Base-by-base conservation (phyloP, 1,139 yeast species). In the Geotrichum phurueaensis region DNA sequence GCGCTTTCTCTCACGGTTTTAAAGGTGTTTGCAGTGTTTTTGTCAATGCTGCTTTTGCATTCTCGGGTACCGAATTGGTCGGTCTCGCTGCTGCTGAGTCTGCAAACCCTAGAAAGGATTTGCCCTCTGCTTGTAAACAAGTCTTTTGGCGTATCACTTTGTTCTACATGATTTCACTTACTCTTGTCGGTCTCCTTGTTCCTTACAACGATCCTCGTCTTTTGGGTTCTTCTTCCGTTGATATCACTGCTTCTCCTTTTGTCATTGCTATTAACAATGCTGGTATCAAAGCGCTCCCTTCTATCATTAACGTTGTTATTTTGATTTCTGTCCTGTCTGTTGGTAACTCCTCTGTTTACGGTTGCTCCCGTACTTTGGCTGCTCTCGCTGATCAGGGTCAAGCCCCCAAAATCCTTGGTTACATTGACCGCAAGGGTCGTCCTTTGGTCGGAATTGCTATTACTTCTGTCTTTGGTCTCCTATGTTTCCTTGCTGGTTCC, bases 11-110 rank as follows among this genome's bases (percentile, higher is more conserved):
- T 64, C 76, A 75, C 79, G 92, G 79, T 64, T 89, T 83, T 79
- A 89, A 90, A 72, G 97, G 97, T 69, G 83, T 89, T 53, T 83
- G 92, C 71, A 77, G 89, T 39, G 87, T 87, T 58, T 86, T 92
- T 70, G 88, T 91, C 60, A 84, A 87, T 50, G 96, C 97, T 31
- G 96, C 97, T 1, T 91, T 90, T 75, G 86, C 96, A 1, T 89
- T 88, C 68, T 90, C 91, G 60, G 95, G 96, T 67, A 83, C 88
- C 61, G 96, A 89, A 76, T 79, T 87, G n/a, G n/a, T n/a, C n/a
- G n/a, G n/a, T n/a, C n/a, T n/a, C n/a, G n/a, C n/a, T n/a, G n/a
- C n/a, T n/a, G 85, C 85, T 45, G 84, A 81, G 66, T 73, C 81
- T 51, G 77, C 78, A 76, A 72, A 78, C 86, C 53, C 79, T 83